Evolutionary conservation across 352 stramenopile genomes (phyloP).

Genomic region (Phytopythium kandeliae): DNA sequence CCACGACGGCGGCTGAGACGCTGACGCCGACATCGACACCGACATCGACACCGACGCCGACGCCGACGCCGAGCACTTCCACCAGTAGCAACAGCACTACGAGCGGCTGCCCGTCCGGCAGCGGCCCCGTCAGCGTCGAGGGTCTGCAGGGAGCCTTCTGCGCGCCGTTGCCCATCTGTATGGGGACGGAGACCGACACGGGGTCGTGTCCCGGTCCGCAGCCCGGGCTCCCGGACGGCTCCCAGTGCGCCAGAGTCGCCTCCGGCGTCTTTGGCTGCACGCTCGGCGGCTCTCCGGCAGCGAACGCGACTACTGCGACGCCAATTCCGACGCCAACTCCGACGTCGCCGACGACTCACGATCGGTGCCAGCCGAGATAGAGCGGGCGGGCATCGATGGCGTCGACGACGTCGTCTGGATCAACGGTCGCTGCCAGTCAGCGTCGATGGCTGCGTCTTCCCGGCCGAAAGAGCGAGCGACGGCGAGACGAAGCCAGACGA

Average conservation of each 20-base stretch:
- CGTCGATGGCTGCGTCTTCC: slow-evolving; percentile 29
- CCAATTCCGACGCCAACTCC: slow-evolving; percentile 4
- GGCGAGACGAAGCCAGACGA: no score
- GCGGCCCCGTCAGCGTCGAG: slow-evolving; percentile 24
- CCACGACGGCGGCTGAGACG: not conserved
- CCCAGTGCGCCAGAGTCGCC: slow-evolving; percentile 25
- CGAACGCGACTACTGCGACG: no score
- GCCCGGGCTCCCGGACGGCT: slow-evolving; percentile 20
- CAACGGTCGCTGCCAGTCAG: slow-evolving; percentile 11
- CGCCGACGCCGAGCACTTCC: no score
- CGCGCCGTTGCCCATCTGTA: slow-evolving; percentile 19
- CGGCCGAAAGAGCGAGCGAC: no score
- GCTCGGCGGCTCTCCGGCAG: not conserved
- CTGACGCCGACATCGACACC: no score
- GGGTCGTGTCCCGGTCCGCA: slow-evolving; percentile 14
- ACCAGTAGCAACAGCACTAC: no score
- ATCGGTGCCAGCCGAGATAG: no score
- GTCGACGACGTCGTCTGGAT: no score
- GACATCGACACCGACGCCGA: no score
- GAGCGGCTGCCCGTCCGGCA: not conserved
- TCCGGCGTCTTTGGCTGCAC: slow-evolving; percentile 35
- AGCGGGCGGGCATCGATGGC: no score
- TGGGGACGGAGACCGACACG: slow-evolving; percentile 12
- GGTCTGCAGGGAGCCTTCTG: slow-evolving; percentile 4
- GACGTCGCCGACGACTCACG: no score